phyloP scores from a whole-genome alignment of 495 filamentous ascomycete species.

The Poronia punctata region DNA sequence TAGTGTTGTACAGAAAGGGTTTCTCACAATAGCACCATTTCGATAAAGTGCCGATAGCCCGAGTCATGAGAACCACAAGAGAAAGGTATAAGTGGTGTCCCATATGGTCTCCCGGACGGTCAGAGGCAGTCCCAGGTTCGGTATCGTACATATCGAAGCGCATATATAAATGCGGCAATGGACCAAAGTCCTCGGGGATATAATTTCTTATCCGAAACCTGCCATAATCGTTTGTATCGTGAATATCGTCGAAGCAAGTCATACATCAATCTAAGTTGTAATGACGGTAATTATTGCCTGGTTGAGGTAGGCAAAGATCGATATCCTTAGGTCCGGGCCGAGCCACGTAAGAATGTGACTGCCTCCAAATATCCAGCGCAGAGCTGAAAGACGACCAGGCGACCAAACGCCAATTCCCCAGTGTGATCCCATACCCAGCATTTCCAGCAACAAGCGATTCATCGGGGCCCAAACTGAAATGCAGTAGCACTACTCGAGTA shows the following conservation, averaged over 20 bases:
- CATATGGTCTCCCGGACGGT: too few species aligned
- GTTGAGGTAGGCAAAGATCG: constrained; percentile 5
- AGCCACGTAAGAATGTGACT: too few species aligned
- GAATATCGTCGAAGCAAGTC: constrained; percentile 3
- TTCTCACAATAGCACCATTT: neutral
- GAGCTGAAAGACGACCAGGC: constrained; percentile 18
- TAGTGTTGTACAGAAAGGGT: constrained; percentile 4
- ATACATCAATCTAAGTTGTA: constrained; percentile 4
- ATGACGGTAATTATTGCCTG: constrained; percentile 1
- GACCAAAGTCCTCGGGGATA: neutral
- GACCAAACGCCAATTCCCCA: constrained; percentile 18
- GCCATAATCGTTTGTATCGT: constrained; percentile 3
- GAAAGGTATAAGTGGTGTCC: neutral
- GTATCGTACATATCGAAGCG: constrained; percentile 1
- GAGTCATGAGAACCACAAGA: neutral
- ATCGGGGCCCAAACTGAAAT: constrained; percentile 9
- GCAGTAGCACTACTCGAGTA: too few species aligned
- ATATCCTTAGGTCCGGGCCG: constrained; percentile 6
- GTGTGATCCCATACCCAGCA: constrained; percentile 30
- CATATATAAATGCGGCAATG: neutral
- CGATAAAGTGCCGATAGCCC: neutral
- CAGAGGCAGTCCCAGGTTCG: too few species aligned
- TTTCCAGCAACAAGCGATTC: constrained; percentile 20
- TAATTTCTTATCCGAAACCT: neutral
- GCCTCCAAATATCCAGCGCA: constrained; percentile 21